Evolutionary conservation across 139 green algal species (phyloP).

Genomic region (Chlorella sp.): DNA sequence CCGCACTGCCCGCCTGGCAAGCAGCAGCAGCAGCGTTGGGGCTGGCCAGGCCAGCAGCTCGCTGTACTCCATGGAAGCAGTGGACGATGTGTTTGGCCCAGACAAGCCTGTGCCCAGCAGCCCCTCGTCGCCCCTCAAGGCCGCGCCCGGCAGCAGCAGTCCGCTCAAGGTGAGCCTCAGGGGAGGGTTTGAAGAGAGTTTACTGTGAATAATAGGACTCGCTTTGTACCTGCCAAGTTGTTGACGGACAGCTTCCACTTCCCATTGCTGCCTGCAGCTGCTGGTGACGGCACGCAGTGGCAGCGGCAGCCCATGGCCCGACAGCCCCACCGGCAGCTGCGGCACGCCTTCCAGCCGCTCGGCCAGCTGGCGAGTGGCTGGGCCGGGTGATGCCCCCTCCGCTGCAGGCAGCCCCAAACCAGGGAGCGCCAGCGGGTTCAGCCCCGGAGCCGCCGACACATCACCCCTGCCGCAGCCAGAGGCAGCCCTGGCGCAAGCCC

Average conservation of each 20-base stretch:
- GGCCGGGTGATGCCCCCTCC: not conserved
- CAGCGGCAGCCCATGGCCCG: conserved; percentile 7
- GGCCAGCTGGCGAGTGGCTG: not conserved
- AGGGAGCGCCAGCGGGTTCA: not conserved
- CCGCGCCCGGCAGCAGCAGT: not conserved
- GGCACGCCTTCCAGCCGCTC: not conserved
- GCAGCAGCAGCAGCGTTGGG: not conserved
- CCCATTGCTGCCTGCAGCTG: not conserved
- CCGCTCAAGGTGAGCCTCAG: not conserved
- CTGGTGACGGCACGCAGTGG: not conserved
- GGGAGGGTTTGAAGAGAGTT: too few species aligned
- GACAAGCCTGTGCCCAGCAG: conserved; percentile 9
- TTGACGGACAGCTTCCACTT: not conserved
- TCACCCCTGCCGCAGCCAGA: conserved; percentile 12
- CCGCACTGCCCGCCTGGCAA: not conserved
- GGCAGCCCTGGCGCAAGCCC: not conserved
- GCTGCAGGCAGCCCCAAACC: not conserved
- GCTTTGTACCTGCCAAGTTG: too few species aligned
- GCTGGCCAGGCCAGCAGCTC: not conserved
- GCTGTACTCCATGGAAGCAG: conserved; percentile 16
- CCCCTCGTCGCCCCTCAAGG: conserved; percentile 3
- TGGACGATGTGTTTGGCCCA: conserved; percentile 26
- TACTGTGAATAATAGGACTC: too few species aligned
- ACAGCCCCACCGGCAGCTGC: not conserved
- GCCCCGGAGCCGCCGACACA: not conserved